Percentiles rank a stretch among this genome's conserved stretches.
These are phyloP conservation scores for Ophiorrhiza pumila DNA, from an alignment of 257 asterid species.

Conservation along the genomic window DNA sequence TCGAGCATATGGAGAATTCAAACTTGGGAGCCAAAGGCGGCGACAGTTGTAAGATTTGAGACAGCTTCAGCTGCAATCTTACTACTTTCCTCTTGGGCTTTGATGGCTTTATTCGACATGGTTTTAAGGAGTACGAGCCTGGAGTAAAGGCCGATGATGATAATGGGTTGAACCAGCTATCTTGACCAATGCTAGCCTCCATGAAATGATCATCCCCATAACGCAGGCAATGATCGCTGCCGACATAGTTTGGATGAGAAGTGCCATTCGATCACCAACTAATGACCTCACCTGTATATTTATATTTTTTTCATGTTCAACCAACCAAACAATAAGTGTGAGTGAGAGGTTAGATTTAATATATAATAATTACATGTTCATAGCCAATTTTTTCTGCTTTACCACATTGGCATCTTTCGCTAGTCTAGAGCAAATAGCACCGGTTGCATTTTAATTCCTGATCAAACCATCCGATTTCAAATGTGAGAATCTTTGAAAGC, in stretches of 20 bases:
- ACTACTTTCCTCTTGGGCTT: too few relatives aligned
- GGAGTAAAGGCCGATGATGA: slow-evolving; percentile 57
- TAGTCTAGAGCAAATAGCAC: too few relatives aligned
- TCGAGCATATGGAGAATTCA: slow-evolving; percentile 64
- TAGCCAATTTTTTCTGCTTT: slow-evolving; percentile 43
- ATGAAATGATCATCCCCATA: slow-evolving; percentile 62
- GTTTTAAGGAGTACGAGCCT: slow-evolving; percentile 56
- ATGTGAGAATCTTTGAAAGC: too few relatives aligned
- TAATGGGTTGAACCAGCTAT: slow-evolving; percentile 66
- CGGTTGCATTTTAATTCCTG: too few relatives aligned
- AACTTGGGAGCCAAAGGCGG: slow-evolving; percentile 63
- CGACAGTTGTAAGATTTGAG: slow-evolving; percentile 62
- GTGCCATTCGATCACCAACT: slow-evolving; percentile 75
- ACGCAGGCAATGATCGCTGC: slow-evolving; percentile 64
- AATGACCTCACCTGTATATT: slow-evolving; percentile 60
- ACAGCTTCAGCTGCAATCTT: too few relatives aligned
- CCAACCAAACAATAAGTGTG: not conserved
- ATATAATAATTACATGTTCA: too few relatives aligned
- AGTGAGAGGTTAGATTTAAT: not conserved
- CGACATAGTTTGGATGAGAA: too few relatives aligned
- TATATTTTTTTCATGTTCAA: too few relatives aligned
- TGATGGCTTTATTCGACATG: slow-evolving; percentile 58
- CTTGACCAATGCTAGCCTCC: slow-evolving; percentile 79
- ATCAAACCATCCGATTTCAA: too few relatives aligned
- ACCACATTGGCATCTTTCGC: too few relatives aligned